These are phyloP conservation scores for Kwoniella sp. DNA, from an alignment of 768 basidiomycete species.

Conservation along the genomic window DNA sequence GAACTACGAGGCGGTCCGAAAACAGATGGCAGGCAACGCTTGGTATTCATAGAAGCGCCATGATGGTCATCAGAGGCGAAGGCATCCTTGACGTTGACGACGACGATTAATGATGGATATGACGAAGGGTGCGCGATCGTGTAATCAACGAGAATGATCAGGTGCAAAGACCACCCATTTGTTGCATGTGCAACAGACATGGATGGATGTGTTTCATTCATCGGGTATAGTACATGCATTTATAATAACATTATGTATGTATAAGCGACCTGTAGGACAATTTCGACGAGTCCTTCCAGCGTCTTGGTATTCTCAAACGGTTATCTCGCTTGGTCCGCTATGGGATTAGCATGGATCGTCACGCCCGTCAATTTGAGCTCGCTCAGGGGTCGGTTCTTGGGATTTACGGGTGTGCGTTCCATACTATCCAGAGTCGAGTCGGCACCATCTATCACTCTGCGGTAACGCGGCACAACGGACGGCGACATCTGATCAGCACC, in stretches of 20 bases:
- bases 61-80: too few species aligned
- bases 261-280: neutral
- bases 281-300: too few species aligned
- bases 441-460: slow-evolving; percentile 88
- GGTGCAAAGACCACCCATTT: neutral
- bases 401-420: slow-evolving; percentile 85
- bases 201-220: neutral
- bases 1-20: slow-evolving; percentile 50
- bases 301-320: neutral
- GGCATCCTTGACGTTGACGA: neutral
- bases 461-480: too few species aligned
- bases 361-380: slow-evolving; percentile 84
- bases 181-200: neutral
- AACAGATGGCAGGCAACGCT: slow-evolving; percentile 19
- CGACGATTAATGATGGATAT: neutral
- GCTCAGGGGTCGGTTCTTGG: slow-evolving; percentile 81
- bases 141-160: neutral
- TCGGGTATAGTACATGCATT: slow-evolving; percentile 12
- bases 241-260: slow-evolving; percentile 1
- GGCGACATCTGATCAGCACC: too few species aligned
- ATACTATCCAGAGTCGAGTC: slow-evolving; percentile 92
- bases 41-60: slow-evolving; percentile 34
- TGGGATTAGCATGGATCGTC: slow-evolving; percentile 89
- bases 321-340: slow-evolving; percentile 67
- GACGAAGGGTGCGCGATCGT: neutral